Evolutionary conservation across 495 filamentous ascomycete genomes (phyloP).

Genomic region (Viridothelium virens): DNA sequence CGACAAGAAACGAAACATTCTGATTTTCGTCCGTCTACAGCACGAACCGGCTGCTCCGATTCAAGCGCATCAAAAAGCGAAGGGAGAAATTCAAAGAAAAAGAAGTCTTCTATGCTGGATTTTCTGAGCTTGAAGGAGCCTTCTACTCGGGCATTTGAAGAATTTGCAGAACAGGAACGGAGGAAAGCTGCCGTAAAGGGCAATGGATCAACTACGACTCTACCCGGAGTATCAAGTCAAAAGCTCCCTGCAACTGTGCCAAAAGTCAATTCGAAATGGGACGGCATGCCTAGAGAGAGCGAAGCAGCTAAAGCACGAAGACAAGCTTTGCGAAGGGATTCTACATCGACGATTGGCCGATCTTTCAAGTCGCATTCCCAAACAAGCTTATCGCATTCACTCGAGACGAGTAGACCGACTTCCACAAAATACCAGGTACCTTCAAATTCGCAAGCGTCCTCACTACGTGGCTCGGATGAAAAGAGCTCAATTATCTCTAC

Average conservation of each 20-base stretch:
- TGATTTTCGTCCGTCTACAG: slow-evolving; percentile 9
- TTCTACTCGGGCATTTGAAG: slow-evolving; percentile 30
- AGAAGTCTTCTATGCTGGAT: slow-evolving; percentile 24
- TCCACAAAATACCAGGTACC: not conserved
- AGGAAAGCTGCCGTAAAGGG: slow-evolving; percentile 30
- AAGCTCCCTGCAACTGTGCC: slow-evolving; percentile 41
- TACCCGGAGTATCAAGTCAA: slow-evolving; percentile 33
- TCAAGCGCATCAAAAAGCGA: not conserved
- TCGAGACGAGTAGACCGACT: not conserved
- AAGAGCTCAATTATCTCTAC: not conserved
- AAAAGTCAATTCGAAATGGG: slow-evolving; percentile 45
- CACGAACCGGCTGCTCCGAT: not conserved
- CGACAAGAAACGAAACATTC: not conserved
- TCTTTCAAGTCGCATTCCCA: not conserved
- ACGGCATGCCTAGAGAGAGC: slow-evolving; percentile 38
- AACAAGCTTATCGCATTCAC: not conserved
- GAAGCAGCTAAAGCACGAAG: slow-evolving; percentile 22
- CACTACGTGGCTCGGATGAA: not conserved
- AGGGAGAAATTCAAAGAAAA: slow-evolving; percentile 26
- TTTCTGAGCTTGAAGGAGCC: slow-evolving; percentile 37
- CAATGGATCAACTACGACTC: not conserved
- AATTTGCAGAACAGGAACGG: slow-evolving; percentile 33
- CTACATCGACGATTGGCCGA: not conserved
- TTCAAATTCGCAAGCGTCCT: not conserved
- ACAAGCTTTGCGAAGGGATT: not conserved